Base-by-base conservation (phyloP, 1,284 basidiomycete genomes). In the Rhodotorula sp. region DNA sequence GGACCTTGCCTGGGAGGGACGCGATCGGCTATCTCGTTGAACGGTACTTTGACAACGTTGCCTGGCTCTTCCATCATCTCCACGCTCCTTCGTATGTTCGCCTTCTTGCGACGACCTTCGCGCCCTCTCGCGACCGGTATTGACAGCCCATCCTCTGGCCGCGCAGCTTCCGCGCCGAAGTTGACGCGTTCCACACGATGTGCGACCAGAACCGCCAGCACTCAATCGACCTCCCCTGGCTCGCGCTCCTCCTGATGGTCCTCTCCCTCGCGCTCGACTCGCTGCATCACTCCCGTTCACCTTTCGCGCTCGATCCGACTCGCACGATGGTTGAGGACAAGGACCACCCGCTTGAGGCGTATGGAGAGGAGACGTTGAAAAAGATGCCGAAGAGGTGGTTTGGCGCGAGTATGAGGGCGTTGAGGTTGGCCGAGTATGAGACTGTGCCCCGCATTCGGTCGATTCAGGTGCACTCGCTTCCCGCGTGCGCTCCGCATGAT, bases 171-270 rank as follows among this genome's bases (percentile, higher is more conserved):
- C 64, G 73, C 20, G 49, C 62, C 64, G 74, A 75, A 44, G 67
- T 75, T 32, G 69, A 74, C 20, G 68, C 66, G 6, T 75, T 75
- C 27, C 58, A 74, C 39, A 49, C 39, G 24, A 44, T 77, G 34
- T 72, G 62, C 62, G 67, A 70, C 44, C 61, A 59, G 2, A 64
- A 59, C 7, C 57, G 73, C 29, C 32, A 53, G 27, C 48, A 36
- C 52, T 72, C 76, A 17, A 62, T 76, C 34, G 76, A 77, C 57
- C 66, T 68, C 5, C 56, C 67, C 24, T 77, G 68, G 67, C 56
- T 77, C 36, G 68, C 66, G n/a, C 60, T 77, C 24, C 62, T 76
- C 29, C 66, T 76, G 49, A 75, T 75, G 73, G 70, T 74, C 29
- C 57, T 75, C 27, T 75, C 67, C 48, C 65, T 75, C 46, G 69